phyloP scores from a whole-genome alignment of 164 flowering plant genomes.

The Platanus orientalis region DNA sequence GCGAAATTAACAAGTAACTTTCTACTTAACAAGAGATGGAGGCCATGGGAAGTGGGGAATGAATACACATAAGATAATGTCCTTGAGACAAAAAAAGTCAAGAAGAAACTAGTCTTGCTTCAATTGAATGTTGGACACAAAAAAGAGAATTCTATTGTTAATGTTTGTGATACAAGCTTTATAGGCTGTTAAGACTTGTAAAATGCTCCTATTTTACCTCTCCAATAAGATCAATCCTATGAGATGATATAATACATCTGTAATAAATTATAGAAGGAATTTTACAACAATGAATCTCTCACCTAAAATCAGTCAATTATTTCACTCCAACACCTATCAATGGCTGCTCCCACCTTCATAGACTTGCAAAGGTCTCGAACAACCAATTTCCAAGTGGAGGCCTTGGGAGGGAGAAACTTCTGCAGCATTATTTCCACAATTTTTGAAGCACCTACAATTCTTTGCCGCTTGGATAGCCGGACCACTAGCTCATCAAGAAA shows the following conservation, averaged over 20 bases:
- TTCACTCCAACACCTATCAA: slow-evolving; percentile 51
- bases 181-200: too few relatives aligned
- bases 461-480: slow-evolving; percentile 44
- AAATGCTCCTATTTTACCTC: neutral
- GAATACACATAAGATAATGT: neutral
- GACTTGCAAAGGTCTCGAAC: slow-evolving; percentile 51
- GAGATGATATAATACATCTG: slow-evolving; percentile 13
- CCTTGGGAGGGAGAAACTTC: slow-evolving; percentile 54
- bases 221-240: slow-evolving; percentile 6
- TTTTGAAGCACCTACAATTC: slow-evolving; percentile 50
- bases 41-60: neutral
- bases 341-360: slow-evolving; percentile 43
- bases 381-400: slow-evolving; percentile 60
- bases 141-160: too few relatives aligned
- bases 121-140: too few relatives aligned
- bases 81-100: neutral
- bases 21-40: neutral
- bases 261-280: slow-evolving; percentile 8
- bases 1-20: neutral
- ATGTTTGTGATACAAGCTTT: neutral
- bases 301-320: slow-evolving; percentile 29
- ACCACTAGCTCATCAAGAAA: slow-evolving; percentile 76
- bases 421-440: slow-evolving; percentile 73
- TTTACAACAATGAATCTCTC: slow-evolving; percentile 17
- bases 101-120: too few relatives aligned